Percentiles rank a stretch among this genome's conserved stretches.
Evolutionary conservation across 208 protist genomes (phyloP).

Genomic region (Leishmania mexicana): DNA sequence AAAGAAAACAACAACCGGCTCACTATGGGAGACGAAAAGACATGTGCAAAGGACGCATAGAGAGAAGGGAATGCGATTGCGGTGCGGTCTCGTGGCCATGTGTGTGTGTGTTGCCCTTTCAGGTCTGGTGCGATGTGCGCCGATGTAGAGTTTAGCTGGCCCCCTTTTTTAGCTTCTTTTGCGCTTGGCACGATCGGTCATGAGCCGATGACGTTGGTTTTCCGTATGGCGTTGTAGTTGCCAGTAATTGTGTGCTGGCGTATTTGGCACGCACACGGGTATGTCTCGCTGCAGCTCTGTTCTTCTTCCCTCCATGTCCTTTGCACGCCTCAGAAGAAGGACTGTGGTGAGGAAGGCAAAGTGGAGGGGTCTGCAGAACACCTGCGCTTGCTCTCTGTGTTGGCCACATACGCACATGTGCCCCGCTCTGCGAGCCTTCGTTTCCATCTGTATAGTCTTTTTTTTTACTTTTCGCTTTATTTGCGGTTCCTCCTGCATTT

Average conservation of each 20-base stretch:
- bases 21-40: neutral
- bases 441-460: neutral
- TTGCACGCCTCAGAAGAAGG: neutral
- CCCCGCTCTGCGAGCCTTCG: neutral
- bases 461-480: constrained; percentile 27
- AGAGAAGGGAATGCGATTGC: neutral
- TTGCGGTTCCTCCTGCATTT: neutral
- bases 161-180: neutral
- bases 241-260: neutral
- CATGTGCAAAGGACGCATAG: neutral
- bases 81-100: neutral
- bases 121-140: neutral
- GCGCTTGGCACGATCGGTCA: no score
- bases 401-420: neutral
- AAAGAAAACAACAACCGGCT: neutral
- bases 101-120: neutral
- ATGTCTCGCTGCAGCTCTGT: neutral
- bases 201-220: neutral
- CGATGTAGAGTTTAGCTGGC: constrained; percentile 5
- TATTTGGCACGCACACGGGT: neutral
- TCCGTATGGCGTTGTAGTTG: neutral
- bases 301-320: neutral
- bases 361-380: no score
- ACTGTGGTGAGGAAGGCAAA: neutral
- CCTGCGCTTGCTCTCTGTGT: neutral